Evolutionary conservation across 139 green algal species (phyloP), one percentile per base, ranked within the genome.

Genomic region (Astrephomene gubernaculifera): DNA sequence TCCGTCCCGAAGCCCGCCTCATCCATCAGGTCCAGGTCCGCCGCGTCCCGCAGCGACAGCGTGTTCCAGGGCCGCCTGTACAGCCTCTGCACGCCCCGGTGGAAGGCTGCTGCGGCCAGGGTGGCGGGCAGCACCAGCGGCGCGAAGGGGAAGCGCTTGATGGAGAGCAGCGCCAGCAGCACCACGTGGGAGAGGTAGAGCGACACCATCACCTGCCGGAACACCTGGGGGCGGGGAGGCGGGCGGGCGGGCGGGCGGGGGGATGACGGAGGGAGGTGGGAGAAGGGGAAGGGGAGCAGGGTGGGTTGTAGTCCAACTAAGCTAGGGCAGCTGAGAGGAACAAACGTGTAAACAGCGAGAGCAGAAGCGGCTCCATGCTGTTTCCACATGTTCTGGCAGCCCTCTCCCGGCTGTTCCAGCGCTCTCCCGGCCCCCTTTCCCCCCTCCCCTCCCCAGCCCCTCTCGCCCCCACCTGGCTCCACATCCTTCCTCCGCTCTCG

Each of bases 181-280:
- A 96, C 89, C 33, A 93, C 52, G 79, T 96, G 93, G 81, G 93
- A 90, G 71, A 92, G 87, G 79, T 95, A 80, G n/a, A 95, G 54
- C 2, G 85, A 90, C 10, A 79, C 44, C 71, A 94, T 91, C 60
- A 93, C 87, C 72, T 96, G 93, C 36, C 91, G 57, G 71, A 94
- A 95, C 33, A 94, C 84, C 41, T 93, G 85, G 3, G 43, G 9
- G 33, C 29, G 4, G 53, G 5, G 64, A 44, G 43, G 53, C n/a
- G 43, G 43, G 41, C 14, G 43, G 79, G 10, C 2, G 60, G 12
- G 60, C 35, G 17, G 19, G 60, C 4, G 17, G 17, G 60, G 2
- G 49, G 49, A 57, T 25, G 12, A 17, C 12, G 12, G 49, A 57
- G 49, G 12, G 49, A 17, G 49, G 49, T 57, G 49, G 17, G 49